These are phyloP conservation scores for Calonectria honghensis DNA, from an alignment of 2,329 filamentous ascomycete genomes.

Conservation along the genomic window DNA sequence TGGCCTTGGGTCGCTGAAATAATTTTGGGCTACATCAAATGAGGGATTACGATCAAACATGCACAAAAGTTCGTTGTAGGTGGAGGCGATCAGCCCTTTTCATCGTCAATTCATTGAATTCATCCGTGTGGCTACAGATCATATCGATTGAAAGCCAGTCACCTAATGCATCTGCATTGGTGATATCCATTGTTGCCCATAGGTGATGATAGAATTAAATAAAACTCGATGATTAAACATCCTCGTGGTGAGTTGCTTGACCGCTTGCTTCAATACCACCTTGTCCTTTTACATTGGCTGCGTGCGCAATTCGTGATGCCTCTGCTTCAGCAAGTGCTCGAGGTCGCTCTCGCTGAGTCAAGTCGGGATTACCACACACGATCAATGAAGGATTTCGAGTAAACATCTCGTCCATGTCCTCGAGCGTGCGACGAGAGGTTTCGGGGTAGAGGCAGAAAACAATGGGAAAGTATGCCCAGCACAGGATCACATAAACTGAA, in stretches of 20 bases:
- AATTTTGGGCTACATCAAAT: no score
- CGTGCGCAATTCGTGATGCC: conserved; percentile 52
- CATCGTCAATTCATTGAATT: no score
- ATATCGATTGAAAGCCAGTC: no score
- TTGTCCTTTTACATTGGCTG: conserved; percentile 32
- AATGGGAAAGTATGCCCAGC: conserved; percentile 60
- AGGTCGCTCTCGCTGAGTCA: conserved; percentile 61
- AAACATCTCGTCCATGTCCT: conserved; percentile 69
- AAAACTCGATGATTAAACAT: neutral
- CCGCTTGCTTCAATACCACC: conserved; percentile 4
- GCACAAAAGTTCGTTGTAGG: no score
- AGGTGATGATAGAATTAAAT: no score
- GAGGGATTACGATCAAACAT: no score
- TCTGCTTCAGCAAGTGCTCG: conserved; percentile 61
- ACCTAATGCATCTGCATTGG: no score
- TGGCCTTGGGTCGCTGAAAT: no score
- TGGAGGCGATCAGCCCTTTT: no score
- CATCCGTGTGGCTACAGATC: no score
- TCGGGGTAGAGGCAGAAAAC: conserved; percentile 71
- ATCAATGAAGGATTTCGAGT: conserved; percentile 56
- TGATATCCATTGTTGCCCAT: no score
- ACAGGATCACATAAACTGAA: conserved; percentile 58
- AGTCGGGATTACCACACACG: conserved; percentile 57
- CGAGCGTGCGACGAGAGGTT: conserved; percentile 66
- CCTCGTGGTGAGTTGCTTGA: conserved; percentile 23